Conservation (phyloP, 805 yeast genomes). For the Komagataella populi region DNA sequence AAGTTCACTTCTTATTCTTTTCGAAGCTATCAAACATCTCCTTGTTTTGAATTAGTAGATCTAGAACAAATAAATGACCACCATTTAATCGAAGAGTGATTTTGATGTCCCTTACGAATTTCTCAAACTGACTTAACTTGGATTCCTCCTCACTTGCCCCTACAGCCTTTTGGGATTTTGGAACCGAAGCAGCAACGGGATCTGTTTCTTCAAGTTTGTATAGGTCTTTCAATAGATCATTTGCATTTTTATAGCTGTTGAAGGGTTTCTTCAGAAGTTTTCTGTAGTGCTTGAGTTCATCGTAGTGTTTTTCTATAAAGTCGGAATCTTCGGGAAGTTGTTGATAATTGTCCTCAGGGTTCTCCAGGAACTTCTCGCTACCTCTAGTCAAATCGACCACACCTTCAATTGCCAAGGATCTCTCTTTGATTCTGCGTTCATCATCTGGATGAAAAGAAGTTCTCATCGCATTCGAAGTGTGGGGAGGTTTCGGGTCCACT, state of each 20-base stretch:
- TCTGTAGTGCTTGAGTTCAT: conserved; percentile 22
- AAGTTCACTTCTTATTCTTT: conserved; percentile 5
- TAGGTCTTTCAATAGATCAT: conserved; percentile 22
- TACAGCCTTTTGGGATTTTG: conserved; percentile 4
- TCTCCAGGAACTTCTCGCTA: background rate
- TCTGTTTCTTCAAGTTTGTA: conserved; percentile 12
- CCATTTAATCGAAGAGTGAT: conserved; percentile 37
- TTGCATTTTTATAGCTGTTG: conserved; percentile 18
- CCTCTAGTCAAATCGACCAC: background rate
- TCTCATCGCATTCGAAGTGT: background rate
- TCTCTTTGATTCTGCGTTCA: background rate
- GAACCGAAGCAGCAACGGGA: conserved; percentile 1
- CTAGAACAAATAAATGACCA: conserved; percentile 45
- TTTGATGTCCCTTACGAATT: conserved; percentile 26
- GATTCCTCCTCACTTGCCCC: conserved; percentile 4
- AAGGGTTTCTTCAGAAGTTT: conserved; percentile 12
- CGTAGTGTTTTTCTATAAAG: conserved; percentile 34
- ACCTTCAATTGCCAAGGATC: background rate
- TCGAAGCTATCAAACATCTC: conserved; percentile 31
- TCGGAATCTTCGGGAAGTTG: conserved; percentile 42
- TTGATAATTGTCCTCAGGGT: conserved; percentile 16
- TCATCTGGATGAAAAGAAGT: background rate
- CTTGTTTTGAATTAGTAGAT: conserved; percentile 38
- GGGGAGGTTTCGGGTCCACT: background rate
- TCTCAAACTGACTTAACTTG: conserved; percentile 9